Evolutionary conservation across 306 rosid species (phyloP).

Genomic region (Cucumis cinereus): DNA sequence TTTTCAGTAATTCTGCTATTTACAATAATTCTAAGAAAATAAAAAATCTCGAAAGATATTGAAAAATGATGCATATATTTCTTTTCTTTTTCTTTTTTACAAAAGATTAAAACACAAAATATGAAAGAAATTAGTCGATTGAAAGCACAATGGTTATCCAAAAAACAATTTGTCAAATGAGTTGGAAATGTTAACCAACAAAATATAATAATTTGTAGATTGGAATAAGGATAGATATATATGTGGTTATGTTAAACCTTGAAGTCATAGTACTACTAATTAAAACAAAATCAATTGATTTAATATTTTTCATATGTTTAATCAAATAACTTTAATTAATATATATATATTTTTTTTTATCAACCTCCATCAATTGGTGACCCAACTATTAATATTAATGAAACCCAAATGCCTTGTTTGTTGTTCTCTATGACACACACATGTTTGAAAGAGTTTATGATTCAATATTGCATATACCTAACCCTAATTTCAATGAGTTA

Average conservation of each 20-base stretch:
- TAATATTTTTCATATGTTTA: background rate
- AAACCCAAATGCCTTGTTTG: conserved; percentile 6
- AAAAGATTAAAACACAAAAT: background rate
- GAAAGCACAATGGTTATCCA: background rate
- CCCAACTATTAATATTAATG: background rate
- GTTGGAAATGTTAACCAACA: background rate
- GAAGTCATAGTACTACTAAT: background rate
- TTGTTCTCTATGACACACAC: background rate
- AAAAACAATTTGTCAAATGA: background rate
- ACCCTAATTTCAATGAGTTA: background rate
- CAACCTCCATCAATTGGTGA: background rate
- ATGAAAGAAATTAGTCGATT: no score
- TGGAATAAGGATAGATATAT: background rate
- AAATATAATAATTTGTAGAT: background rate
- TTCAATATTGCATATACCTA: background rate
- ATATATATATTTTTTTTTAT: no score
- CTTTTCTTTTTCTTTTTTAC: no score
- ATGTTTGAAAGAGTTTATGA: background rate
- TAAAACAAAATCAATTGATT: background rate
- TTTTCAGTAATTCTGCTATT: no score
- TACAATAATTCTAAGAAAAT: no score
- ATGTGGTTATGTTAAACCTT: background rate
- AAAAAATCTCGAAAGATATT: no score
- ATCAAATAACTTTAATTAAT: background rate
- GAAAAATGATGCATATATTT: no score